Conservation (phyloP, 768 basidiomycete genomes). For the Pholiota microspora region DNA sequence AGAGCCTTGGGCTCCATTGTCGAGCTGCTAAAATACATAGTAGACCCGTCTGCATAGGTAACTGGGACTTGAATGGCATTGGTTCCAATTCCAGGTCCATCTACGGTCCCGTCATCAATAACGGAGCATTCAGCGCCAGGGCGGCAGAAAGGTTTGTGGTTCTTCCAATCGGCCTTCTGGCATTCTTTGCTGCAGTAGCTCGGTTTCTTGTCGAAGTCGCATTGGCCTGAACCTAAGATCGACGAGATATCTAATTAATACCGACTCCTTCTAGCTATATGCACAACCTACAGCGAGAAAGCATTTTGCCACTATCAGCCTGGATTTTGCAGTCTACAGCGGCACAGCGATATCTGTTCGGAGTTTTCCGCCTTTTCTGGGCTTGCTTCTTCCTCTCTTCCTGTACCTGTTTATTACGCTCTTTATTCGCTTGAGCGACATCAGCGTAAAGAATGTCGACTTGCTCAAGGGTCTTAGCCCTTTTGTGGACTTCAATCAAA, state of each 20-base stretch:
- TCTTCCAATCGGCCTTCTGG: slow-evolving; percentile 27
- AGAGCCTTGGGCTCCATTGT: background rate
- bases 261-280: background rate
- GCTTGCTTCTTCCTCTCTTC: slow-evolving; percentile 14
- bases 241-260: background rate
- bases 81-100: background rate
- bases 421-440: background rate
- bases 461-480: background rate
- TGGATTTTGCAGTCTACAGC: slow-evolving; percentile 22
- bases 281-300: slow-evolving; percentile 18
- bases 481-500: background rate
- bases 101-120: slow-evolving; percentile 12
- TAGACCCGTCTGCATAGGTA: background rate
- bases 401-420: background rate
- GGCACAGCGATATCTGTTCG: slow-evolving; percentile 26
- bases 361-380: slow-evolving; percentile 19
- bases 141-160: slow-evolving; percentile 30
- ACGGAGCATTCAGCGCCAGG: slow-evolving; percentile 27
- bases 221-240: slow-evolving; percentile 22
- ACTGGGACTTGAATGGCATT: background rate
- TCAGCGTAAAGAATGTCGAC: background rate
- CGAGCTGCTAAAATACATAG: background rate
- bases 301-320: slow-evolving; percentile 21
- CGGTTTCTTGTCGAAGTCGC: slow-evolving; percentile 28
- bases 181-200: slow-evolving; percentile 28